phyloP scores from a whole-genome alignment of 306 rosid genomes.

The Lupinus albus region DNA sequence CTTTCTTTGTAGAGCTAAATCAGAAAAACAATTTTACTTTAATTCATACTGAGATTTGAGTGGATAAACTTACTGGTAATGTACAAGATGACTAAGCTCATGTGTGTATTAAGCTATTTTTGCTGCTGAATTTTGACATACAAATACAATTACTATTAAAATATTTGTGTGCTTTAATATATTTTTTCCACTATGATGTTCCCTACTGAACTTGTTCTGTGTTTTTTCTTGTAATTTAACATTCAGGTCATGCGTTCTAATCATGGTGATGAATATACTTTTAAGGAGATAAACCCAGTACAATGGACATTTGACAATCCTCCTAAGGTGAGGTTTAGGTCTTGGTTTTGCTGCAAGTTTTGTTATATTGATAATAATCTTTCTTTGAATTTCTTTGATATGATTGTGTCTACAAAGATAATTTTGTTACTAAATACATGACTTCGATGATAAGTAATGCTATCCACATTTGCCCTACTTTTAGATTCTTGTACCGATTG shows the following conservation, averaged over 20 bases:
- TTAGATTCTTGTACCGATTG: conserved; percentile 92
- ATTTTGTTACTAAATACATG: conserved; percentile 6
- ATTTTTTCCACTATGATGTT: conserved; percentile 1
- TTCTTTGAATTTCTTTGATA: conserved; percentile 2
- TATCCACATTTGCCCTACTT: conserved; percentile 36
- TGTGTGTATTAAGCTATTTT: not conserved
- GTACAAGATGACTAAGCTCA: not conserved
- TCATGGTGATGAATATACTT: conserved; percentile 67
- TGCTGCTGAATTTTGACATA: not conserved
- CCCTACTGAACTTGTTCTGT: conserved; percentile 14
- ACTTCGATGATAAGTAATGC: not conserved
- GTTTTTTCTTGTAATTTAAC: conserved; percentile 29
- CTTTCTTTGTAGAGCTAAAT: conserved; percentile 17
- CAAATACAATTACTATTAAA: conserved; percentile 14
- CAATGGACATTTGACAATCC: conserved; percentile 69
- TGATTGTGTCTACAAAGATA: not conserved
- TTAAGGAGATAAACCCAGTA: conserved; percentile 69
- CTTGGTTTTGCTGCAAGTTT: not conserved
- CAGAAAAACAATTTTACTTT: not conserved
- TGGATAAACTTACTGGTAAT: conserved; percentile 2
- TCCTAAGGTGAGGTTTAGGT: conserved; percentile 65
- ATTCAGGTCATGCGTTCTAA: conserved; percentile 74
- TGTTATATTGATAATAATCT: conserved; percentile 8
- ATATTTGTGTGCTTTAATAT: conserved; percentile 6
- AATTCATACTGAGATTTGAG: not conserved